Percentiles rank a stretch among this genome's conserved stretches.
Evolutionary conservation across 176 grass and related monocot species (phyloP).

Genomic region (Poa pratensis): DNA sequence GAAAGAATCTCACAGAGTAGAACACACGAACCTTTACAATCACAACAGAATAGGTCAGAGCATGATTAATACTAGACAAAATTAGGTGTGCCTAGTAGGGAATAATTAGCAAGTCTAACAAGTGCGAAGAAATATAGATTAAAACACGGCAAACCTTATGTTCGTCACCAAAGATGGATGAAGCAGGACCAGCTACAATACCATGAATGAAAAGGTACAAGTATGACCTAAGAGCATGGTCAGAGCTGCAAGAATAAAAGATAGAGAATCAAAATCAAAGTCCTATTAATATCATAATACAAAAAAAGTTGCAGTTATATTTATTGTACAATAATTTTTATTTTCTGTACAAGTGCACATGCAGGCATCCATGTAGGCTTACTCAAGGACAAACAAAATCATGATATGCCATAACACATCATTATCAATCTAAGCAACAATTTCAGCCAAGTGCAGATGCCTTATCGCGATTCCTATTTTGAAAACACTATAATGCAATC

Average conservation of each 20-base stretch:
- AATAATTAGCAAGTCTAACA: constrained; percentile 12
- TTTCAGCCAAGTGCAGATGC: constrained; percentile 20
- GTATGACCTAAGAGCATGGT: constrained; percentile 92
- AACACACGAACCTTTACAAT: constrained; percentile 79
- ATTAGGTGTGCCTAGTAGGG: constrained; percentile 8
- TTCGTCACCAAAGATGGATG: constrained; percentile 68
- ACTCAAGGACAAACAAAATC: constrained; percentile 5
- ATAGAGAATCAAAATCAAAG: constrained; percentile 35
- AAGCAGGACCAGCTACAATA: constrained; percentile 86
- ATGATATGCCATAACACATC: constrained; percentile 9
- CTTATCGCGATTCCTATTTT: background rate
- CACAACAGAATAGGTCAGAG: constrained; percentile 35
- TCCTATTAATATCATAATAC: constrained; percentile 13
- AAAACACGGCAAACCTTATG: constrained; percentile 70
- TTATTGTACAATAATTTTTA: background rate
- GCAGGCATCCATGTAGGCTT: background rate
- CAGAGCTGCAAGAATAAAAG: constrained; percentile 68
- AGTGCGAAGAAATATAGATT: constrained; percentile 30
- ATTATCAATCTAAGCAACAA: constrained; percentile 9
- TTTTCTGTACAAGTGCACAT: constrained; percentile 27
- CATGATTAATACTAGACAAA: constrained; percentile 26
- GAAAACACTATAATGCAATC: constrained; percentile 8
- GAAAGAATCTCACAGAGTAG: constrained; percentile 94
- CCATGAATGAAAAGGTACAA: constrained; percentile 91
- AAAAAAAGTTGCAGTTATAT: constrained; percentile 24